Evolutionary conservation across 2,329 filamentous ascomycete genomes (phyloP).

Genomic region (Diaporthe amygdali): DNA sequence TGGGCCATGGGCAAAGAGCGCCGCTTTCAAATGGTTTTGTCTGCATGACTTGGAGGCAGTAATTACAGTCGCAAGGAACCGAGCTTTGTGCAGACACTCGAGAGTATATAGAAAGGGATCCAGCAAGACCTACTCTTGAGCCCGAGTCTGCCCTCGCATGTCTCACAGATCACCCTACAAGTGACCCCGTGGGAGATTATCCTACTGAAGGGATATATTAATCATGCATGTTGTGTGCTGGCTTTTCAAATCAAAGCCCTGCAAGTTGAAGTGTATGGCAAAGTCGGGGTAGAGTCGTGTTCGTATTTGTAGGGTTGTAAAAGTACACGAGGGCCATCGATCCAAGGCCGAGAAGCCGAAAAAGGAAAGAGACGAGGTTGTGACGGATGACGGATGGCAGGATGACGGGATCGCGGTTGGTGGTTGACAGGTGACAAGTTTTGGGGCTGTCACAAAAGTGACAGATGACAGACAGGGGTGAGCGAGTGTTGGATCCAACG

Average conservation of each 20-base stretch:
- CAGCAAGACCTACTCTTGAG: not conserved
- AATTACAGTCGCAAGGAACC: not conserved
- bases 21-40: not conserved
- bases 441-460: too few relatives aligned
- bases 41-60: not conserved
- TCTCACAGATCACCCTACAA: not conserved
- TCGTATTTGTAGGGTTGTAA: not conserved
- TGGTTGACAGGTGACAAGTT: not conserved
- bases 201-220: not conserved
- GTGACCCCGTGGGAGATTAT: not conserved
- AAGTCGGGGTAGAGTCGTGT: not conserved
- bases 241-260: not conserved
- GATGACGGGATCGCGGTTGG: not conserved
- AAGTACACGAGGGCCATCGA: not conserved
- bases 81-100: not conserved
- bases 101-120: not conserved
- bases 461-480: constrained; percentile 2
- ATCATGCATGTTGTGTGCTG: not conserved
- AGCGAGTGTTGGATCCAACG: constrained; percentile 3
- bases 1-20: not conserved
- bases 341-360: not conserved
- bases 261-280: not conserved
- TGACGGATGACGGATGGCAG: not conserved
- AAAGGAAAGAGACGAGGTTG: too few relatives aligned
- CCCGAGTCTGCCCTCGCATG: not conserved